phyloP scores from a whole-genome alignment of 345 rosid genomes.

The Rhizophora mangle region DNA sequence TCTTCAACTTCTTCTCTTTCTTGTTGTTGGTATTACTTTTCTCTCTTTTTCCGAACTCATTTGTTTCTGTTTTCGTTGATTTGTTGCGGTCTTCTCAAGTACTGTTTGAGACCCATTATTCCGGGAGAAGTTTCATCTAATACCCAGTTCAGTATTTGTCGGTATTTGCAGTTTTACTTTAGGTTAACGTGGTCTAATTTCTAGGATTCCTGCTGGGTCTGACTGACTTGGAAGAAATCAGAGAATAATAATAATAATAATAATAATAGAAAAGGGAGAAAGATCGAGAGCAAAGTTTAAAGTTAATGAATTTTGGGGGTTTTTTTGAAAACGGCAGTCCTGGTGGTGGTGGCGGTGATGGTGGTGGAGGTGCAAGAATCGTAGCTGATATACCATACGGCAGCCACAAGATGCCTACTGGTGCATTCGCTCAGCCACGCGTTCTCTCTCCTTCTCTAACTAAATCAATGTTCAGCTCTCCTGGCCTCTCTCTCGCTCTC shows the following conservation, averaged over 20 bases:
- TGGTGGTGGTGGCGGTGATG: constrained; percentile 17
- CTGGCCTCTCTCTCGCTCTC: constrained; percentile 79
- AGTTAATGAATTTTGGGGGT: constrained; percentile 75
- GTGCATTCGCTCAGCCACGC: constrained; percentile 53
- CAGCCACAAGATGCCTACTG: constrained; percentile 46
- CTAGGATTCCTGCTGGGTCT: too few relatives aligned
- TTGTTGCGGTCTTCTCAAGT: too few relatives aligned
- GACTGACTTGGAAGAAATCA: constrained; percentile 1
- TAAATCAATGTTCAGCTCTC: constrained; percentile 65
- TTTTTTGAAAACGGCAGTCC: constrained; percentile 49
- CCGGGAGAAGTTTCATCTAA: too few relatives aligned
- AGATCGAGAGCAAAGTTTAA: background rate
- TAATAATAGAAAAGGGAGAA: background rate
- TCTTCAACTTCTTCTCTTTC: constrained; percentile 2
- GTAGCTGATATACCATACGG: constrained; percentile 42
- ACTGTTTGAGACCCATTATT: too few relatives aligned
- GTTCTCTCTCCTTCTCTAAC: constrained; percentile 45
- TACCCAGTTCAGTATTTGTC: too few relatives aligned
- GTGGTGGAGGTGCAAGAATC: constrained; percentile 45
- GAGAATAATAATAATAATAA: background rate
- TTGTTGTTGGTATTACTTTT: background rate
- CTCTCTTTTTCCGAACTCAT: background rate
- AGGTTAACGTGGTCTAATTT: too few relatives aligned
- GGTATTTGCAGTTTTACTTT: too few relatives aligned
- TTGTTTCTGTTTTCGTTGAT: background rate